These are phyloP conservation scores for Casaregolazyma suthepensis DNA, from an alignment of 1,139 yeast species.

Conservation along the genomic window DNA sequence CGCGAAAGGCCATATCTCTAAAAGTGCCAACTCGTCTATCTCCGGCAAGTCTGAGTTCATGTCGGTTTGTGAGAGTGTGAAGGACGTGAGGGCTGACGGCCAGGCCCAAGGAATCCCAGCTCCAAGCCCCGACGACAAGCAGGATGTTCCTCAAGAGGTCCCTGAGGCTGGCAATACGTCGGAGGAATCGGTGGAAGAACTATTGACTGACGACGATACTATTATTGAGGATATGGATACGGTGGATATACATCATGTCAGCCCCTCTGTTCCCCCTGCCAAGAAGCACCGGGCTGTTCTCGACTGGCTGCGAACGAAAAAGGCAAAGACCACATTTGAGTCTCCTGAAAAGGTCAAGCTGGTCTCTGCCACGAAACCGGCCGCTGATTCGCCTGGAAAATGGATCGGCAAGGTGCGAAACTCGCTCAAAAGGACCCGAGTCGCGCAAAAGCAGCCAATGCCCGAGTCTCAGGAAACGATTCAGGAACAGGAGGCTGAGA, in stretches of 20 bases:
- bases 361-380: neutral
- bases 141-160: neutral
- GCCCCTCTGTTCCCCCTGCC: neutral
- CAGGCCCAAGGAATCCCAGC: slow-evolving; percentile 6
- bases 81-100: slow-evolving; percentile 11
- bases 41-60: slow-evolving; percentile 10
- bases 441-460: neutral
- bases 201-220: neutral
- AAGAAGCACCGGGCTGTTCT: neutral
- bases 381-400: neutral
- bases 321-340: neutral
- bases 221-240: neutral
- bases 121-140: neutral
- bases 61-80: slow-evolving; percentile 20
- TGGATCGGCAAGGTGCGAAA: neutral
- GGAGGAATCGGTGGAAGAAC: slow-evolving; percentile 5
- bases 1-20: neutral
- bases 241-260: neutral
- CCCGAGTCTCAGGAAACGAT: neutral
- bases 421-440: neutral
- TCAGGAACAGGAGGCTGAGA: neutral
- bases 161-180: slow-evolving; percentile 4
- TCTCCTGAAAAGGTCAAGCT: neutral
- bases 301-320: neutral
- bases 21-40: neutral